phyloP scores from a whole-genome alignment of 208 protist genomes.

The Angomonas deanei region DNA sequence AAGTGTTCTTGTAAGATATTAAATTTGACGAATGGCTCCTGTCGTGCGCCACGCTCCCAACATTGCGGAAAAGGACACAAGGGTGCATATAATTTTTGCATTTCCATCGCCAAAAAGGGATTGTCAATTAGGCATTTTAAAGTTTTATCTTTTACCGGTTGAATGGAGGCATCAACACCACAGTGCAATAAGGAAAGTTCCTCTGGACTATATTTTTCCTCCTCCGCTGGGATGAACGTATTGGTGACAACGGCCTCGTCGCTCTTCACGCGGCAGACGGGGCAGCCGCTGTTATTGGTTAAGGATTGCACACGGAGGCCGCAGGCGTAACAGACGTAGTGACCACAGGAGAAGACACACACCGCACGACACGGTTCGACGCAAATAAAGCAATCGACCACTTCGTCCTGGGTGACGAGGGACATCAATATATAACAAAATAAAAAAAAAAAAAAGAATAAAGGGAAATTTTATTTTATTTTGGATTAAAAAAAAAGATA shows the following conservation, averaged over 20 bases:
- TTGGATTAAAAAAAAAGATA: slow-evolving; percentile 11
- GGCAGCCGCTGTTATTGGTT: slow-evolving; percentile 41
- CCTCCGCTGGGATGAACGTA: slow-evolving; percentile 11
- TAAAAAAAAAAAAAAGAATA: slow-evolving; percentile 9
- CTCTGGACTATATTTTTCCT: slow-evolving; percentile 53
- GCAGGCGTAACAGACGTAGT: slow-evolving; percentile 80
- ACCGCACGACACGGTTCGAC: slow-evolving; percentile 56
- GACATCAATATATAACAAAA: background rate
- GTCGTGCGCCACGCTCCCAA: slow-evolving; percentile 26
- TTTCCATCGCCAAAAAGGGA: slow-evolving; percentile 29
- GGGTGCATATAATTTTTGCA: slow-evolving; percentile 67
- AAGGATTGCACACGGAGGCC: slow-evolving; percentile 74
- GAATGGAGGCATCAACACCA: slow-evolving; percentile 35
- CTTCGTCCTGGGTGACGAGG: slow-evolving; percentile 11
- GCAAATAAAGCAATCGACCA: slow-evolving; percentile 83
- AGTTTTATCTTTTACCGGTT: background rate
- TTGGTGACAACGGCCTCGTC: slow-evolving; percentile 48
- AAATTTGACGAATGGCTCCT: slow-evolving; percentile 72
- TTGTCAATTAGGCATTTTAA: background rate
- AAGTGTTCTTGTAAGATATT: slow-evolving; percentile 69
- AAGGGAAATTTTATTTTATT: too few species aligned
- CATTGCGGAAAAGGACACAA: slow-evolving; percentile 66
- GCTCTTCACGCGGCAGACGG: slow-evolving; percentile 56
- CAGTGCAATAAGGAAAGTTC: slow-evolving; percentile 47
- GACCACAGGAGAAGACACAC: slow-evolving; percentile 75